A percentile compares a stretch with the other conserved stretches of the same genome.
Conservation (phyloP, 768 basidiomycete species). For the Lentinula aciculospora region DNA sequence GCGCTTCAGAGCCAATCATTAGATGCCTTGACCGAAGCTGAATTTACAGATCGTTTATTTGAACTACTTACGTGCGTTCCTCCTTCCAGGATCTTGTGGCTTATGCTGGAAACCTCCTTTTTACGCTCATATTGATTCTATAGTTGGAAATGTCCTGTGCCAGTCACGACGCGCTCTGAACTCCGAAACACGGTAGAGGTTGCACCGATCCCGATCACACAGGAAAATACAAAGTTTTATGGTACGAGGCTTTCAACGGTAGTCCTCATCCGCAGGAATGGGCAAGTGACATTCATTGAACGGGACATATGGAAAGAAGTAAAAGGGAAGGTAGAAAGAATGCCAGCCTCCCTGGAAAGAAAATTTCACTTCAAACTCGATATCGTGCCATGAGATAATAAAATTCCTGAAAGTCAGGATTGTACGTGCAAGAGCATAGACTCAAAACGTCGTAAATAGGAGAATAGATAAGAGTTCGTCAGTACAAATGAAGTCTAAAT, state of each 20-base stretch:
- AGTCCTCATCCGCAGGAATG: slow-evolving; percentile 52
- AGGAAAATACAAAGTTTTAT: slow-evolving; percentile 32
- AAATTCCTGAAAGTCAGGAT: not conserved
- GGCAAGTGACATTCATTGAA: slow-evolving; percentile 63
- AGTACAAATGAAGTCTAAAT: slow-evolving; percentile 12
- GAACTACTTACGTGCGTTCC: slow-evolving; percentile 62
- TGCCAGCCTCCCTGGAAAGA: slow-evolving; percentile 40
- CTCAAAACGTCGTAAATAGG: not conserved
- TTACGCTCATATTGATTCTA: slow-evolving; percentile 15
- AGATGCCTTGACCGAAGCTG: slow-evolving; percentile 37
- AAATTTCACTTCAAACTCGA: slow-evolving; percentile 43
- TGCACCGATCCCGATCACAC: slow-evolving; percentile 34
- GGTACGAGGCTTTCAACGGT: slow-evolving; percentile 74
- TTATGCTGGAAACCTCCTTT: not conserved
- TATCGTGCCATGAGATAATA: not conserved
- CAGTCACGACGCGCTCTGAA: slow-evolving; percentile 43
- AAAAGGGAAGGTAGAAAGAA: slow-evolving; percentile 31
- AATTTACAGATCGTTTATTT: slow-evolving; percentile 56
- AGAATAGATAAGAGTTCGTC: not conserved
- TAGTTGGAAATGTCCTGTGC: slow-evolving; percentile 42
- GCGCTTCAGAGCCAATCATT: slow-evolving; percentile 34
- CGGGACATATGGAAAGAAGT: slow-evolving; percentile 58
- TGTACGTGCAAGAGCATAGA: not conserved
- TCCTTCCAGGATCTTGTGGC: not conserved
- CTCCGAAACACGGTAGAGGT: slow-evolving; percentile 63